phyloP scores from a whole-genome alignment of 768 basidiomycete species.

The Artomyces pyxidatus region DNA sequence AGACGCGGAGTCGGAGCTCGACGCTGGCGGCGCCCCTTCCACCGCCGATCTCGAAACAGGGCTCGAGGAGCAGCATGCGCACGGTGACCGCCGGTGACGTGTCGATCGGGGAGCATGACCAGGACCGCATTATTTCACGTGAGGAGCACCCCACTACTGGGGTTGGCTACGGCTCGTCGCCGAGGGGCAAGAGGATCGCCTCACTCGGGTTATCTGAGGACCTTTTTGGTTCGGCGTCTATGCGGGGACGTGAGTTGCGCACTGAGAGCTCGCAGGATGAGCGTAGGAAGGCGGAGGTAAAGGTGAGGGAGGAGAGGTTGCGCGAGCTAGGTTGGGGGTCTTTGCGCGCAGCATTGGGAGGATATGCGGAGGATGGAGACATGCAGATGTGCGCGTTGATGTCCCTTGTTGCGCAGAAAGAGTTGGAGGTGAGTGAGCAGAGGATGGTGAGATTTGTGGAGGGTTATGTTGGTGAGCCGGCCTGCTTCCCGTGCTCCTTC shows the following conservation, averaged over 20 bases:
- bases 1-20: constrained; percentile 3
- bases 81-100: constrained; percentile 59
- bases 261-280: constrained; percentile 4
- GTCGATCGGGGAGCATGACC: constrained; percentile 23
- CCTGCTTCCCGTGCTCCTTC: neutral
- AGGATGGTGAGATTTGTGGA: constrained; percentile 52
- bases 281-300: constrained; percentile 1
- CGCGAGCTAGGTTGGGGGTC: neutral
- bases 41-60: constrained; percentile 31
- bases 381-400: constrained; percentile 76
- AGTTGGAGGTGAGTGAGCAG: constrained; percentile 40
- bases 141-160: no score
- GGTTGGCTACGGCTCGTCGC: constrained; percentile 21
- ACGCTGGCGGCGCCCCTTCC: constrained; percentile 17
- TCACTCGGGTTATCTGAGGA: constrained; percentile 10
- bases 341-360: constrained; percentile 8
- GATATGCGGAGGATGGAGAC: constrained; percentile 46
- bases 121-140: no score
- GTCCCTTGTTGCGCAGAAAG: constrained; percentile 48
- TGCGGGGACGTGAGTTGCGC: neutral
- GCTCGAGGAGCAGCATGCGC: constrained; percentile 60
- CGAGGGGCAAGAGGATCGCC: constrained; percentile 19
- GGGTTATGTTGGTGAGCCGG: constrained; percentile 58
- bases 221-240: constrained; percentile 3
- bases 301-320: neutral